Conservation (phyloP, 2,329 filamentous ascomycete species). For the Metarhizium rileyi region DNA sequence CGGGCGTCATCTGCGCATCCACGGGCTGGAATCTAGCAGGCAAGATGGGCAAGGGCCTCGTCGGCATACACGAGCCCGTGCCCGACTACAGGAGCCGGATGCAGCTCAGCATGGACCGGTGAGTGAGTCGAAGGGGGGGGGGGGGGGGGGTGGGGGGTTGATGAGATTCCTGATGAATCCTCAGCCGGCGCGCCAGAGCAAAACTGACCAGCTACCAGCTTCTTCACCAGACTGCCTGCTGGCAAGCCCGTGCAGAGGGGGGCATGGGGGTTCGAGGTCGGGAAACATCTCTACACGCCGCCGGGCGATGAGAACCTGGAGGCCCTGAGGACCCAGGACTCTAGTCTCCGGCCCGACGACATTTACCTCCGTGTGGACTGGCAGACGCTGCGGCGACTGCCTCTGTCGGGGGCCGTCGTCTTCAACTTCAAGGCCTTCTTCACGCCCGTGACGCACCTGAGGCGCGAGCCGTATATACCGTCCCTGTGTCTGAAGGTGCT, state of each 20-base stretch:
- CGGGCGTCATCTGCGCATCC: conserved; percentile 68
- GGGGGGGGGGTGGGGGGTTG: neutral
- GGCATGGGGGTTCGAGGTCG: conserved; percentile 74
- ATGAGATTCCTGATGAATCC: no score
- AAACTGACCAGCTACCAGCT: conserved; percentile 36
- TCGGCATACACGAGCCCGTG: conserved; percentile 63
- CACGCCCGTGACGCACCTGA: conserved; percentile 60
- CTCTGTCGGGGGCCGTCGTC: conserved; percentile 63
- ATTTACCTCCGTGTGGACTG: conserved; percentile 71
- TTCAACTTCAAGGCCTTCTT: conserved; percentile 90
- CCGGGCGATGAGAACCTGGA: conserved; percentile 54
- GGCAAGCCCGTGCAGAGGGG: conserved; percentile 72
- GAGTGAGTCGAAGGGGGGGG: no score
- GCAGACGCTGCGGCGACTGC: conserved; percentile 75
- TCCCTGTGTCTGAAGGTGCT: conserved; percentile 58
- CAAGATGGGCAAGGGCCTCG: conserved; percentile 63
- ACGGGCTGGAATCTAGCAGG: conserved; percentile 69
- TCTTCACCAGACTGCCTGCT: conserved; percentile 67
- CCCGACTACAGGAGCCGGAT: conserved; percentile 85
- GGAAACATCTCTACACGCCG: conserved; percentile 65
- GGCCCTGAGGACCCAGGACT: conserved; percentile 48
- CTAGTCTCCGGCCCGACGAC: conserved; percentile 45
- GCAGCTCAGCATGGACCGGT: conserved; percentile 80
- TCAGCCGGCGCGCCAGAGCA: neutral
- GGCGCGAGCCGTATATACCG: conserved; percentile 64